These are phyloP conservation scores for Russula ochroleuca DNA, from an alignment of 768 basidiomycete species.

Conservation along the genomic window DNA sequence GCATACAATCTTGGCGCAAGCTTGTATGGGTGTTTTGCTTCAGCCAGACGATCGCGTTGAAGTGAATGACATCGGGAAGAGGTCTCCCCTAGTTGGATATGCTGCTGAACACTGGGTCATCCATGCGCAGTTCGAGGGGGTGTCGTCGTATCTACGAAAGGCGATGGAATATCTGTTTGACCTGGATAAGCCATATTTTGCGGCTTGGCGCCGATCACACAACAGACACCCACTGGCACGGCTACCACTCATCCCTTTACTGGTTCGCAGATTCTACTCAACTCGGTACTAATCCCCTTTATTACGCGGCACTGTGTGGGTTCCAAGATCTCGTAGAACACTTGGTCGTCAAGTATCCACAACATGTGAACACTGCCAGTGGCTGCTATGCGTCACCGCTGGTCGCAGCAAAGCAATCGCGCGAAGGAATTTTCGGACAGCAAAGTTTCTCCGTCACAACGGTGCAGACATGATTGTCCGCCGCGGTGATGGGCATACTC, in stretches of 20 bases:
- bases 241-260: background rate
- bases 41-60: background rate
- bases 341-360: background rate
- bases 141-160: background rate
- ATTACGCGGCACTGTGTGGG: background rate
- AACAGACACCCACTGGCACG: background rate
- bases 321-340: background rate
- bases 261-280: accelerated
- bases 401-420: background rate
- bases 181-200: background rate
- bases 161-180: background rate
- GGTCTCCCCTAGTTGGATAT: background rate
- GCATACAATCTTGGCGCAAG: background rate
- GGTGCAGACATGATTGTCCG: background rate
- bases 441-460: background rate
- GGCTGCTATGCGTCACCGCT: background rate
- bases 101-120: background rate
- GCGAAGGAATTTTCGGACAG: background rate
- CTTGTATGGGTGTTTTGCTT: background rate
- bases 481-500: accelerated
- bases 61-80: background rate
- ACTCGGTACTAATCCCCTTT: background rate
- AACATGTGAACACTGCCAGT: background rate
- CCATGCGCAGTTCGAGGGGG: background rate
- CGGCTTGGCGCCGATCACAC: background rate